phyloP scores from a whole-genome alignment of 306 rosid species.

The Quercus suber region DNA sequence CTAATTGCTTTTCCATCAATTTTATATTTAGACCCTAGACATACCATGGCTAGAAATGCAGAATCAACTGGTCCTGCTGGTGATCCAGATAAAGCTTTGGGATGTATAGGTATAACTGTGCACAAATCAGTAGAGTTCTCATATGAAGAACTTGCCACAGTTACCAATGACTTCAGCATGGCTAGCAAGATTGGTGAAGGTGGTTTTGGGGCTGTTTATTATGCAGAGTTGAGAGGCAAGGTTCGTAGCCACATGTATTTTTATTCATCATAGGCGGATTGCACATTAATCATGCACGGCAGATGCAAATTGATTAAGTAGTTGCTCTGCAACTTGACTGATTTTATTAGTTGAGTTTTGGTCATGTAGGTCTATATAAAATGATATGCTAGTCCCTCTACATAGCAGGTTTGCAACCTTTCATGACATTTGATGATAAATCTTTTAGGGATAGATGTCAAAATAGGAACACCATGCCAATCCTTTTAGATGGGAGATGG shows the following conservation, averaged over 20 bases:
- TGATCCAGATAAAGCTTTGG: constrained; percentile 27
- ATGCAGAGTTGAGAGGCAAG: constrained; percentile 91
- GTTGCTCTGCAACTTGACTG: not conserved
- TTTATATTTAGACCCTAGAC: constrained; percentile 37
- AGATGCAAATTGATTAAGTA: not conserved
- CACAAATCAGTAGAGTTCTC: constrained; percentile 74
- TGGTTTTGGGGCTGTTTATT: constrained; percentile 85
- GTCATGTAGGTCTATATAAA: not conserved
- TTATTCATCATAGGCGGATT: not conserved
- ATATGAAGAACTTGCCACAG: constrained; percentile 70
- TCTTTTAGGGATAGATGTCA: not conserved
- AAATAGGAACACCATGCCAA: not conserved
- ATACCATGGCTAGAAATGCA: constrained; percentile 37
- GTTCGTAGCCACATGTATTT: constrained; percentile 37
- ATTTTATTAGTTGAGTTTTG: too few relatives aligned
- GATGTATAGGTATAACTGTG: constrained; percentile 49
- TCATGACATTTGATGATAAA: not conserved
- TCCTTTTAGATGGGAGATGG: not conserved
- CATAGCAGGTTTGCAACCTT: not conserved
- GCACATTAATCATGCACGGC: not conserved
- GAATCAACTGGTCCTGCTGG: constrained; percentile 34
- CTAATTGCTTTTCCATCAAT: not conserved
- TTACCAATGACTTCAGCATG: constrained; percentile 66
- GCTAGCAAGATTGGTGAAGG: constrained; percentile 83
- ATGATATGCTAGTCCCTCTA: not conserved